A percentile compares a stretch with the other conserved stretches of the same genome.
phyloP scores from a whole-genome alignment of 1,284 basidiomycete species.

The Cryptococcus sp. region DNA sequence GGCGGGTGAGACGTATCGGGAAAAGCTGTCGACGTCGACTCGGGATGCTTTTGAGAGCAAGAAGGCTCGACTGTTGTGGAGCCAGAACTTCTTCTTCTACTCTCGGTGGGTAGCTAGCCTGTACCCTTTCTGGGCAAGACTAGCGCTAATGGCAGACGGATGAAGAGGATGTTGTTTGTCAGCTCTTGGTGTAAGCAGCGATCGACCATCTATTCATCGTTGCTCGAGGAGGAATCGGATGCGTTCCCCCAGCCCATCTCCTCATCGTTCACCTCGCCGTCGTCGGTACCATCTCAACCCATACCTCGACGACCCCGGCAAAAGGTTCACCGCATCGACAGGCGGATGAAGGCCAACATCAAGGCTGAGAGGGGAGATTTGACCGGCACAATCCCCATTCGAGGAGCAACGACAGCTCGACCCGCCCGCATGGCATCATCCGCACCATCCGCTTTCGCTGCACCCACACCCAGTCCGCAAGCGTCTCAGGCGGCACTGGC shows the following conservation, averaged over 20 bases:
- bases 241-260: conserved; percentile 1
- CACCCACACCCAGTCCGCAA: conserved; percentile 10
- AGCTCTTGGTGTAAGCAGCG: conserved; percentile 83
- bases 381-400: conserved; percentile 38
- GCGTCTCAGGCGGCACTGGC: conserved; percentile 17
- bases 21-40: background rate
- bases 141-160: conserved; percentile 32
- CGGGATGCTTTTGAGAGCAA: conserved; percentile 51
- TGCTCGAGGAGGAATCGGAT: background rate
- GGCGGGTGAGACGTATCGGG: conserved; percentile 53
- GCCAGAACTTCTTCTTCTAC: conserved; percentile 95
- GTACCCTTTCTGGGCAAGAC: conserved; percentile 16
- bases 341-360: conserved; percentile 11
- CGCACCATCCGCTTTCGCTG: conserved; percentile 15
- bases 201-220: conserved; percentile 1
- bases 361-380: conserved; percentile 13
- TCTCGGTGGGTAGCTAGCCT: conserved; percentile 62
- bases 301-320: background rate
- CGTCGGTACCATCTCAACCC: conserved; percentile 2
- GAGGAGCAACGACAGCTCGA: conserved; percentile 13
- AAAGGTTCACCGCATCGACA: background rate
- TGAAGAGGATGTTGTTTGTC: conserved; percentile 88
- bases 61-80: conserved; percentile 83
- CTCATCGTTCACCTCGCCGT: conserved; percentile 4
- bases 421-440: conserved; percentile 19